A percentile compares a stretch with the other conserved stretches of the same genome.
Conservation (phyloP, 441 rosid genomes). For the Bruguiera hainesii region DNA sequence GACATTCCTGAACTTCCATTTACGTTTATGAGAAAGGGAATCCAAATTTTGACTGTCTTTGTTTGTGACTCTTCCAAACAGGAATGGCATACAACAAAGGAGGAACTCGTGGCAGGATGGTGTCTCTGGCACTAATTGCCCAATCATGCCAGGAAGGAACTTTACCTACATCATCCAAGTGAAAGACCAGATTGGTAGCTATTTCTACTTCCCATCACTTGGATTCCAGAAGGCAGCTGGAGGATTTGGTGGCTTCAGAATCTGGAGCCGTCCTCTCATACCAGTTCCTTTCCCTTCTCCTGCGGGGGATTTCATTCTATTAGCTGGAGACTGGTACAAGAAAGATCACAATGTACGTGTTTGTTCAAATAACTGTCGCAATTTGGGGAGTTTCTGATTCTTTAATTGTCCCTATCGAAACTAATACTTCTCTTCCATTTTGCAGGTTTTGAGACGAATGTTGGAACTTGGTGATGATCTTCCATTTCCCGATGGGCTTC, state of each 20-base stretch:
- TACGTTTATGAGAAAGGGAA: slow-evolving; percentile 1
- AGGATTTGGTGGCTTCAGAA: slow-evolving; percentile 76
- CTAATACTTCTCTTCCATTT: background rate
- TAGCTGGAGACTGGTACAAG: slow-evolving; percentile 94
- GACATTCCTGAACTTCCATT: background rate
- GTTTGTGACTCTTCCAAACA: slow-evolving; percentile 15
- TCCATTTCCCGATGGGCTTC: slow-evolving; percentile 74
- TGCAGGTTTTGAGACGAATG: slow-evolving; percentile 50
- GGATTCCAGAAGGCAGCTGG: slow-evolving; percentile 95
- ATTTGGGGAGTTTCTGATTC: too few species aligned
- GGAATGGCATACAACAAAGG: slow-evolving; percentile 85
- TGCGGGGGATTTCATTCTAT: slow-evolving; percentile 68
- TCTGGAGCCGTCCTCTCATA: slow-evolving; percentile 74
- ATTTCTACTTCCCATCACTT: slow-evolving; percentile 79
- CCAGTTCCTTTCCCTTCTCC: slow-evolving; percentile 91
- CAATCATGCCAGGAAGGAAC: slow-evolving; percentile 70
- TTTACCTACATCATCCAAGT: slow-evolving; percentile 78
- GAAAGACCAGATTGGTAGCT: slow-evolving; percentile 95
- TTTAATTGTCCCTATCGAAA: background rate
- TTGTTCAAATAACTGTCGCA: background rate
- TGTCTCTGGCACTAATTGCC: slow-evolving; percentile 79
- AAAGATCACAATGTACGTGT: slow-evolving; percentile 46
- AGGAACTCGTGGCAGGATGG: slow-evolving; percentile 89
- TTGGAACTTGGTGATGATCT: slow-evolving; percentile 66
- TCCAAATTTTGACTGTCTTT: slow-evolving; percentile 6